These are phyloP conservation scores for Jacaranda copaia DNA, from an alignment of 257 asterid genomes.

Conservation along the genomic window DNA sequence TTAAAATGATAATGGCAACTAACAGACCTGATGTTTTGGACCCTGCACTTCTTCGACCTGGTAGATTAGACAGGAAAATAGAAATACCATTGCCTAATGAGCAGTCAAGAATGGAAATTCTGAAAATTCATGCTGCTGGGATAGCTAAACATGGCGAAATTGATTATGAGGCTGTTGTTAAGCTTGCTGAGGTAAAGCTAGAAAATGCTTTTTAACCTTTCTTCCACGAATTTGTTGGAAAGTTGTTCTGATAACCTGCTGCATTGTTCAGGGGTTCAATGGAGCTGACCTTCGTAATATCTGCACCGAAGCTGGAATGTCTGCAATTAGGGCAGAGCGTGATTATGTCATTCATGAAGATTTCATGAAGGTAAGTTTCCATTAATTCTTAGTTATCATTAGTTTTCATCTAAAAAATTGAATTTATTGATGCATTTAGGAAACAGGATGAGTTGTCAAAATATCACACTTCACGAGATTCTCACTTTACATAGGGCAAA, in stretches of 20 bases:
- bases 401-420: neutral
- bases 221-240: neutral
- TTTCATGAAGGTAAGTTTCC: conserved; percentile 76
- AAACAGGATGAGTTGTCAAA: neutral
- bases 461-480: neutral
- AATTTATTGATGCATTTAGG: neutral
- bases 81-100: conserved; percentile 94
- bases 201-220: neutral
- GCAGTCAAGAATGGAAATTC: conserved; percentile 92
- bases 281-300: conserved; percentile 93
- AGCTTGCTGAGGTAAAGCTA: conserved; percentile 82
- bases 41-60: conserved; percentile 96
- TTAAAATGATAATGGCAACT: conserved; percentile 97
- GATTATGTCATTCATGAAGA: conserved; percentile 96
- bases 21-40: conserved; percentile 95
- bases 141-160: conserved; percentile 96
- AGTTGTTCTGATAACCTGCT: neutral
- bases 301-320: conserved; percentile 97
- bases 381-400: neutral
- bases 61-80: conserved; percentile 91
- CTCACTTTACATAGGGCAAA: neutral
- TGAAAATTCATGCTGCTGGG: conserved; percentile 90
- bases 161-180: conserved; percentile 90
- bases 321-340: conserved; percentile 90
- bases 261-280: conserved; percentile 70